Evolutionary conservation across 2,329 filamentous ascomycete genomes (phyloP), one percentile per base, ranked within the genome.

Genomic region (Huntiella abstrusa): DNA sequence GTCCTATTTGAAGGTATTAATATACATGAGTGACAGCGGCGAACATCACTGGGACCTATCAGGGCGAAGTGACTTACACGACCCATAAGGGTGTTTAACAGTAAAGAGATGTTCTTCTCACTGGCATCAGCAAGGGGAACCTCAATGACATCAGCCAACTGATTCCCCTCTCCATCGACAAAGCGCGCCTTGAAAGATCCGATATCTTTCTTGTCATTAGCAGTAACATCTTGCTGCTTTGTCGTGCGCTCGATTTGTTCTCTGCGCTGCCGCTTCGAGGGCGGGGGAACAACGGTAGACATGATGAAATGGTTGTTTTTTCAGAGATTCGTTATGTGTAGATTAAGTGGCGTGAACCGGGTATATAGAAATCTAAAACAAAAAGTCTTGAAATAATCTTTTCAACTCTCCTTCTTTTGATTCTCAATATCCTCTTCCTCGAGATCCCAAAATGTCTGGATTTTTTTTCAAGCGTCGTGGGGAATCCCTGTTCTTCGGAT

Each of bases 181-280:
- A 96, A 95, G 53, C 88, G 83, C 41, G 92, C 78, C 60, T 84
- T 80, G 58, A 92, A 76, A 50, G 77, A 85, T 53, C 85, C 86
- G 42, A 76, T 66, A 53, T 81, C 71, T 33, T 76, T 73, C 0
- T 80, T 73, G 43, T 82, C 71, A 35, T 81, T 71, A 16, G 77
- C 67, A 37, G 72, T 66, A 44, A 88, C 71, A 64, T 87, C 78
- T 58, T 91, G 80, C 57, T 93, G 85, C 41, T 75, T 66, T 53
- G 77, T 71, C 5, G 81, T 73, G 56, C 75, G 76, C 54, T 84
- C 83, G 36, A 80, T 69, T 16, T 72, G 71, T 54, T 83, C 83
- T 43, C 80, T 75, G 61, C 79, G 82, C 59, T 94, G 86, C 51
- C 86, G 76, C 63, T 95, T 96, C 45, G 80, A 87, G 4, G 84